phyloP scores from a whole-genome alignment of 31 red algal species.

The Odonthalia washingtoniensis region DNA sequence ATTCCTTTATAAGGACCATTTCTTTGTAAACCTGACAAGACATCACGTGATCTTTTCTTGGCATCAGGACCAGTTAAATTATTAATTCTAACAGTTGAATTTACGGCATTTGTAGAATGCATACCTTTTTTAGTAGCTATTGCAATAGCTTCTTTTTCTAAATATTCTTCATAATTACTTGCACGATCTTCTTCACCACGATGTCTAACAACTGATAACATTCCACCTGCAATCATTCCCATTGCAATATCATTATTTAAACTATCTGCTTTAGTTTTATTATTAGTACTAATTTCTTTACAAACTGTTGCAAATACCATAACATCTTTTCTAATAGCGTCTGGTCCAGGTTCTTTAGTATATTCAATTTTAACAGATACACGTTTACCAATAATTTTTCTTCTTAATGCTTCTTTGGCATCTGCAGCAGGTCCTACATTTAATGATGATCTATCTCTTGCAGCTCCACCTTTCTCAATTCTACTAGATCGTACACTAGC shows the following conservation, averaged over 20 bases:
- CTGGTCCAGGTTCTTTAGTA: conserved; percentile 60
- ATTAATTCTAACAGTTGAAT: conserved; percentile 65
- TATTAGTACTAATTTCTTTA: too few species aligned
- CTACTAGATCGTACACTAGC: conserved; percentile 76
- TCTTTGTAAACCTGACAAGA: conserved; percentile 71
- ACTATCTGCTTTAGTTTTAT: too few species aligned
- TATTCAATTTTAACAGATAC: conserved; percentile 89
- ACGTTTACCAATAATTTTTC: conserved; percentile 79
- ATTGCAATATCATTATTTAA: conserved; percentile 82
- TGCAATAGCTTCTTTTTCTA: conserved; percentile 83
- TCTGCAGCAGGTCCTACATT: conserved; percentile 61
- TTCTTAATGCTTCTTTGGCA: conserved; percentile 74
- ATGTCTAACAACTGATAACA: conserved; percentile 80
- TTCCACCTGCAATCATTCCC: conserved; percentile 70
- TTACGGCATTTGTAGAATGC: conserved; percentile 37
- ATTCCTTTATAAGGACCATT: conserved; percentile 81
- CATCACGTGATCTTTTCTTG: conserved; percentile 82
- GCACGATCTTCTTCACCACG: conserved; percentile 87
- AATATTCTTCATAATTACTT: conserved; percentile 87
- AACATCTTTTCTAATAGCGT: conserved; percentile 56
- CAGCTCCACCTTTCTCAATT: conserved; percentile 54
- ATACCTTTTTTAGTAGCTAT: conserved; percentile 77
- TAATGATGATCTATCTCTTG: conserved; percentile 61
- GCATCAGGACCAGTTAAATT: conserved; percentile 82
- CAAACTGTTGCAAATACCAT: conserved; percentile 85